Base-by-base conservation (phyloP, 176 grass and related monocot genomes). In the Lolium multiflorum region DNA sequence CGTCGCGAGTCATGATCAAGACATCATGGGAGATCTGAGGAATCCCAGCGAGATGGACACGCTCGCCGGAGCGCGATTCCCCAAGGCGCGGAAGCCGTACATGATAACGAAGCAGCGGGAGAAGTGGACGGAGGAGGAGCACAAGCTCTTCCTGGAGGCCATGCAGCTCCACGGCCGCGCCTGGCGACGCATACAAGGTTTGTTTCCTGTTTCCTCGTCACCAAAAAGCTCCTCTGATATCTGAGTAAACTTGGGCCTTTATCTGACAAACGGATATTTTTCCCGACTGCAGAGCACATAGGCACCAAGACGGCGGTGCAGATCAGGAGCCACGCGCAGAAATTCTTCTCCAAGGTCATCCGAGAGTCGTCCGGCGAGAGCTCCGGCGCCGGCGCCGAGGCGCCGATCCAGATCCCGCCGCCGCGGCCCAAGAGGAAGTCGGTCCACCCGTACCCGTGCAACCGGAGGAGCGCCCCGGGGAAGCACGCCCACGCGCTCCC, bases 291-390 rank as follows among this genome's bases (percentile, higher is more conserved):
- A 98, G 96, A 95, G 63, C 88, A 98, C 84, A 89, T 98, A 75
- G 89, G 93, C 85, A 95, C 86, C 77, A 98, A 95, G 91, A 95
- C 96, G 6, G 88, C 96, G 8, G 93, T 98, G 86, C 96, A 98
- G 66, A 94, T 98, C 87, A 89, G 96, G 85, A 98, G 96, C 83
- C 96, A 98, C 83, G 96, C 96, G 20, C 96, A 98, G 64, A 98
- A 98, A 24, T 98, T 98, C 80, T 98, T 98, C 84, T 91, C 96
- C 78, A 98, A 98, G 96, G 96, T 98, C 46, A 81, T 64, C 43
- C 82, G 92, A 55, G 91, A 92, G 48, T 94, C 96, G 12, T 74
- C 86, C 77, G 81, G 85, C 2, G 83, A 86, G 16, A 55, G 47
- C 48, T 26, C 83, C 20, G 84, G 74, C 18, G 31, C 47, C 2